Percentiles rank a stretch among this genome's conserved stretches.
Conservation (phyloP, 1,284 basidiomycete genomes). For the Ustilago vetiveriae region DNA sequence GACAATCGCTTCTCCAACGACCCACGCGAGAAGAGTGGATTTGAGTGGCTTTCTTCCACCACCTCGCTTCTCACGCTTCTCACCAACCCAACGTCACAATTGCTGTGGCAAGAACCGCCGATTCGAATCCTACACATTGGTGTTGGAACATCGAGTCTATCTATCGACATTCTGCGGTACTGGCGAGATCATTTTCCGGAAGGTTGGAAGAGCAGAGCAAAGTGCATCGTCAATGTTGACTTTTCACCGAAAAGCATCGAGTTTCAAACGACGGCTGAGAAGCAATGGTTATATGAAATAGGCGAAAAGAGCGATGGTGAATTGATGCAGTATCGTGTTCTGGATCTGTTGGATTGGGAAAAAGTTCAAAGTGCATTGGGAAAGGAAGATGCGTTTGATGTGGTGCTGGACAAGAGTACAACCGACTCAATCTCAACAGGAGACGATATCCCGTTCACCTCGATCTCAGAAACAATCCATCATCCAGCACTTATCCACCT, state of each 20-base stretch:
- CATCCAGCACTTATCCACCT: slow-evolving; percentile 2
- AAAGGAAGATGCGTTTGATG: slow-evolving; percentile 4
- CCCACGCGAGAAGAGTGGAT: slow-evolving; percentile 41
- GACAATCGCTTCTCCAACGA: slow-evolving; percentile 62
- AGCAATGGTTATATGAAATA: neutral
- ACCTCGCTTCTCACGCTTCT: slow-evolving; percentile 6
- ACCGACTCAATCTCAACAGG: slow-evolving; percentile 44
- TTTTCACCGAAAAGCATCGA: slow-evolving; percentile 23
- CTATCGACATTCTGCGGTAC: slow-evolving; percentile 12
- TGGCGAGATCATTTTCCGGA: neutral
- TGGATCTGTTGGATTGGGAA: slow-evolving; percentile 28
- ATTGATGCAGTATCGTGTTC: slow-evolving; percentile 23
- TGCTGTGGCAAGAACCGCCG: slow-evolving; percentile 2
- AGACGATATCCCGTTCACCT: slow-evolving; percentile 4
- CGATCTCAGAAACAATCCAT: neutral
- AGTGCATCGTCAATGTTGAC: slow-evolving; percentile 31
- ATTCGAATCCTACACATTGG: slow-evolving; percentile 40
- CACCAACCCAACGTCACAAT: neutral
- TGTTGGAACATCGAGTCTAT: slow-evolving; percentile 27
- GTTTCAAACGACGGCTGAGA: slow-evolving; percentile 8
- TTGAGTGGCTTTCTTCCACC: slow-evolving; percentile 40
- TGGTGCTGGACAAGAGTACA: slow-evolving; percentile 47
- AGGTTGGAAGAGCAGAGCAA: slow-evolving; percentile 19
- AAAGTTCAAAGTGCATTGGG: neutral
- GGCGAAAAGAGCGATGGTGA: neutral